Evolutionary conservation across 805 yeast genomes (phyloP), one percentile per base, ranked within the genome.

Genomic region (Scheffersomyces lignosus): DNA sequence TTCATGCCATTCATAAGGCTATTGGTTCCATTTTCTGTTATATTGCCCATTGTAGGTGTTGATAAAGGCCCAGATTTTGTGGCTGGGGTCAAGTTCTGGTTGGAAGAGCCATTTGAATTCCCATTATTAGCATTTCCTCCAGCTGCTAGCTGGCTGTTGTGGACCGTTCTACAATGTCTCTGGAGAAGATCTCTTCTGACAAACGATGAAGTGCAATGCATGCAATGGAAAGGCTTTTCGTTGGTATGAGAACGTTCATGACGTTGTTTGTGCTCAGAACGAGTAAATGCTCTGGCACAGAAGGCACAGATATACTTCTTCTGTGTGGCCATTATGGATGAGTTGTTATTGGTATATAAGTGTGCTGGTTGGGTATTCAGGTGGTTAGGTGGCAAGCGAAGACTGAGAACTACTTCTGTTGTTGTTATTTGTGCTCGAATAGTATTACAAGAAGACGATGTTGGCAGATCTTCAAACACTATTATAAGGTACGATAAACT

Each of bases 161-260:
- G 95, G 10, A 86, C 93, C 0, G 95, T 87, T 30, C 91, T 64
- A 41, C 83, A 75, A 57, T 86, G 95, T 26, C 95, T 66, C 49
- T 85, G 87, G 13, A 87, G 65, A 31, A 86, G 63, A 53, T 86
- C 95, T 48, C 93, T 65, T 41, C 95, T 65, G 1, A 86, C 95
- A 64, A 86, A 86, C 2, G 83, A 77, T 33, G 83, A 75, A 7
- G 80, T 71, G 54, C 95, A 86, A 34, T 78, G 71, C 24, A 75
- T 66, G 51, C 95, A 86, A 40, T 78, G 79, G 62, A 83, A 86
- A 1, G 95, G 95, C 44, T 87, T 89, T 62, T 90, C 97, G 58
- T 90, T 87, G 7, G 99, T 91, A 59, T 91, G 99, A 0, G 95
- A 83, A 27, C 97, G 70, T 51, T 89, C 95, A 56, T 91, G 99